phyloP scores from a whole-genome alignment of 108 stramenopile species.

The Aurantiochytrium sp. region DNA sequence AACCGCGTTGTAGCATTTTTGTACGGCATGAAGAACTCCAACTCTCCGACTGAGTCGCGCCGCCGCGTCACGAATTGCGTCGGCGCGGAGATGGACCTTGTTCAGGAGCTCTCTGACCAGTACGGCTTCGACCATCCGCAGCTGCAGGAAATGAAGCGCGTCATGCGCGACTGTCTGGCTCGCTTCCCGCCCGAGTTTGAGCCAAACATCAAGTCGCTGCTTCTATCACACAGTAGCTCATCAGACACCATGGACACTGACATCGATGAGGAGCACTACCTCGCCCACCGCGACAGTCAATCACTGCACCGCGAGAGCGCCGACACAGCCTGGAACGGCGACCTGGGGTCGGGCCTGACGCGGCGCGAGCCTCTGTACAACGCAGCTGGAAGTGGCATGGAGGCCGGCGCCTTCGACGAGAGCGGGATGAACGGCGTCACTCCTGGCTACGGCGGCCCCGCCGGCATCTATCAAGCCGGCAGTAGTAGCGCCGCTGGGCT shows the following conservation, averaged over 20 bases:
- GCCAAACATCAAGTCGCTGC: not conserved
- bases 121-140: constrained; percentile 5
- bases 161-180: not conserved
- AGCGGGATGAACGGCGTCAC: too few species aligned
- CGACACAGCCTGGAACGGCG: too few species aligned
- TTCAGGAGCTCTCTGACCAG: not conserved
- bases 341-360: too few species aligned
- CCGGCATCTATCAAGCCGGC: too few species aligned
- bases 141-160: not conserved
- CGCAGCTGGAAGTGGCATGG: too few species aligned
- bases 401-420: too few species aligned
- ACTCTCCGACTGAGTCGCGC: not conserved
- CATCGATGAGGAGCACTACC: not conserved
- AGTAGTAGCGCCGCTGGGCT: too few species aligned
- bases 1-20: not conserved
- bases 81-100: not conserved
- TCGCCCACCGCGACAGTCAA: too few species aligned
- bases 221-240: not conserved
- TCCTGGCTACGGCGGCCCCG: too few species aligned
- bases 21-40: not conserved
- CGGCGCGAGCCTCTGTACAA: too few species aligned
- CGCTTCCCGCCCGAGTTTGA: not conserved
- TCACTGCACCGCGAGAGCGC: too few species aligned
- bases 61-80: not conserved
- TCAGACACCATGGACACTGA: not conserved